A percentile compares a stretch with the other conserved stretches of the same genome.
Evolutionary conservation across 495 filamentous ascomycete genomes (phyloP).

Genomic region (Hypoxylon rickii): DNA sequence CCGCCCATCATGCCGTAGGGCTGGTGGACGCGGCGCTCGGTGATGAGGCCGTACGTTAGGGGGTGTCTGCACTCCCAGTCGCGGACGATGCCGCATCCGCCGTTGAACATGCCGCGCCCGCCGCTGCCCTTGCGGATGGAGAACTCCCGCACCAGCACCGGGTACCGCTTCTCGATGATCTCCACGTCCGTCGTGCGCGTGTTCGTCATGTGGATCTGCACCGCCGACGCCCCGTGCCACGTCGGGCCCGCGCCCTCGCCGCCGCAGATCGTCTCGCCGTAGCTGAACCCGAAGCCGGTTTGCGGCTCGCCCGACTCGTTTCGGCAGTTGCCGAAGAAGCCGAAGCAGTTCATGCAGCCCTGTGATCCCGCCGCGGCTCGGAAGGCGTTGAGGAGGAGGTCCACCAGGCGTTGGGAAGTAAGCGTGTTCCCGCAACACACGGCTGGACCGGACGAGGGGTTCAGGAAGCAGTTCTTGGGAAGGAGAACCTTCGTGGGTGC

Average conservation of each 20-base stretch:
- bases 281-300: conserved; percentile 77
- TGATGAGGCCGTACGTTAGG: conserved; percentile 84
- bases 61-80: conserved; percentile 96
- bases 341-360: conserved; percentile 61
- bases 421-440: conserved; percentile 32
- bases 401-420: conserved; percentile 37
- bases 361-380: conserved; percentile 34
- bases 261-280: conserved; percentile 95
- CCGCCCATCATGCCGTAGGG: conserved; percentile 90
- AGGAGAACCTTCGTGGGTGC: conserved; percentile 27
- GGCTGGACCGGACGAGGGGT: conserved; percentile 23
- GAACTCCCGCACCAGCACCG: conserved; percentile 83
- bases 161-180: conserved; percentile 89
- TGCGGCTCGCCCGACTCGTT: conserved; percentile 64
- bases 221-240: conserved; percentile 87
- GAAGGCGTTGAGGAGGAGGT: conserved; percentile 39
- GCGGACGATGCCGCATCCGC: conserved; percentile 86
- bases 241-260: conserved; percentile 82
- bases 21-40: conserved; percentile 79
- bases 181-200: conserved; percentile 95
- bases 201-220: conserved; percentile 98
- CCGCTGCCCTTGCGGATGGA: conserved; percentile 71
- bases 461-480: conserved; percentile 28
- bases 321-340: conserved; percentile 73
- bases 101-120: conserved; percentile 74